Conservation (phyloP, 176 grass and related monocot species). For the Juncus effusus region DNA sequence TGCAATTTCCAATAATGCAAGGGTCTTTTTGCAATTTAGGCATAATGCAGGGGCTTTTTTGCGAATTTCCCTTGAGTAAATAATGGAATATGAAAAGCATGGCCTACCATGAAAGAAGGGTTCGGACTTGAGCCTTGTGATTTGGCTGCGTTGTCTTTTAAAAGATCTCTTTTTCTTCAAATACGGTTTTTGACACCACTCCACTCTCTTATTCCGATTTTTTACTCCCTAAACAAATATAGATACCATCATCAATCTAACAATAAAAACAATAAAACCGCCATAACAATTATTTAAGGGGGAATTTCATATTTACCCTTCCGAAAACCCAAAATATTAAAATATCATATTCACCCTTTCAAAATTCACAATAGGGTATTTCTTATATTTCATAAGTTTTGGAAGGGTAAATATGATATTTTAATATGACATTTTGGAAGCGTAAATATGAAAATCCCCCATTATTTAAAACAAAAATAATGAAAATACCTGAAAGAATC, state of each 20-base stretch:
- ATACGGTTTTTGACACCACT: slow-evolving; percentile 49
- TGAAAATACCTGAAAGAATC: slow-evolving; percentile 74
- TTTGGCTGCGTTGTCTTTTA: slow-evolving; percentile 68
- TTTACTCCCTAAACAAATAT: slow-evolving; percentile 35
- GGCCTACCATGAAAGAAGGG: slow-evolving; percentile 45
- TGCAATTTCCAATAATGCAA: no score
- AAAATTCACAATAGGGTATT: neutral
- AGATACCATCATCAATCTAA: slow-evolving; percentile 22
- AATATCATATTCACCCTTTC: neutral
- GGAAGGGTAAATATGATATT: no score
- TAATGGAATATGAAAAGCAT: slow-evolving; percentile 4
- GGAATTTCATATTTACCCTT: neutral
- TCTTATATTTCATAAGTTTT: neutral
- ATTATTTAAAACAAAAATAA: slow-evolving; percentile 8
- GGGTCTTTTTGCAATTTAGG: no score
- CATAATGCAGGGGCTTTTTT: no score
- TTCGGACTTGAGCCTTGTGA: slow-evolving; percentile 50
- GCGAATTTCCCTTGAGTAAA: neutral
- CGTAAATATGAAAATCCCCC: neutral
- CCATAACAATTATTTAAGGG: neutral
- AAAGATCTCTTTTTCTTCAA: slow-evolving; percentile 75
- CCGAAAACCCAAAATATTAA: neutral
- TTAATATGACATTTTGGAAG: no score
- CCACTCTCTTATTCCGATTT: slow-evolving; percentile 30
- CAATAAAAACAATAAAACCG: neutral